phyloP scores from a whole-genome alignment of 768 basidiomycete species.

The Gymnopilus junonius region DNA sequence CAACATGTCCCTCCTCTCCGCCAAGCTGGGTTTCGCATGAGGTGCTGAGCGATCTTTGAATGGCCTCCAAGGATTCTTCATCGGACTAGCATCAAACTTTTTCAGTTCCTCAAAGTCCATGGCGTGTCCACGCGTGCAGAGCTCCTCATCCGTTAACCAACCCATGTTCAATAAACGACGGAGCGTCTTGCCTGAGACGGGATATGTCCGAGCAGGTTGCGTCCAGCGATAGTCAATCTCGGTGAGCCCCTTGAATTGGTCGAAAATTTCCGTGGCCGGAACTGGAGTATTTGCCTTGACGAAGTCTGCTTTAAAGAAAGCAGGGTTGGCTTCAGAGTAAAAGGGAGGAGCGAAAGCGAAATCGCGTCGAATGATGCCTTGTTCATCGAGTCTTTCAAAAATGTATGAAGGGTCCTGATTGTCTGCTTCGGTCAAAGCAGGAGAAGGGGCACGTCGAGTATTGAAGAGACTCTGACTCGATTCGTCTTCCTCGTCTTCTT shows the following conservation, averaged over 20 bases:
- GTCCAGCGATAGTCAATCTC: slow-evolving; percentile 45
- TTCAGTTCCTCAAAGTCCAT: slow-evolving; percentile 41
- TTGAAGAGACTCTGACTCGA: background rate
- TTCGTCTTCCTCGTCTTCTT: background rate
- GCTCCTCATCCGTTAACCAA: slow-evolving; percentile 43
- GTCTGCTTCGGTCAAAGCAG: slow-evolving; percentile 40
- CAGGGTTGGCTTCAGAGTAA: background rate
- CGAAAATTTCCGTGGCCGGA: slow-evolving; percentile 39
- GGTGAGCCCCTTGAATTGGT: slow-evolving; percentile 39
- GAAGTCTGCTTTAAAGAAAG: background rate
- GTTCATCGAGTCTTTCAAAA: slow-evolving; percentile 25
- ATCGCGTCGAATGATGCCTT: slow-evolving; percentile 46
- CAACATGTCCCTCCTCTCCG: slow-evolving; percentile 14
- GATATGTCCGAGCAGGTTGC: slow-evolving; percentile 28
- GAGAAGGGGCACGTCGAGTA: slow-evolving; percentile 27
- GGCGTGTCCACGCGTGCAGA: slow-evolving; percentile 28
- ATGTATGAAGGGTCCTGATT: slow-evolving; percentile 42
- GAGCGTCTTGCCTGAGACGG: slow-evolving; percentile 42
- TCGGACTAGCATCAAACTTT: slow-evolving; percentile 26
- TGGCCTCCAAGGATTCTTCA: slow-evolving; percentile 24
- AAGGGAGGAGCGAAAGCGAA: slow-evolving; percentile 34
- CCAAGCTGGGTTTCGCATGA: slow-evolving; percentile 7
- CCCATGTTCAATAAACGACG: slow-evolving; percentile 41
- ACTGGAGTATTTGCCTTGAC: background rate
- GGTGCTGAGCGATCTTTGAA: background rate